Base-by-base conservation (phyloP, 2,329 filamentous ascomycete species). In the Fusarium xylarioides region DNA sequence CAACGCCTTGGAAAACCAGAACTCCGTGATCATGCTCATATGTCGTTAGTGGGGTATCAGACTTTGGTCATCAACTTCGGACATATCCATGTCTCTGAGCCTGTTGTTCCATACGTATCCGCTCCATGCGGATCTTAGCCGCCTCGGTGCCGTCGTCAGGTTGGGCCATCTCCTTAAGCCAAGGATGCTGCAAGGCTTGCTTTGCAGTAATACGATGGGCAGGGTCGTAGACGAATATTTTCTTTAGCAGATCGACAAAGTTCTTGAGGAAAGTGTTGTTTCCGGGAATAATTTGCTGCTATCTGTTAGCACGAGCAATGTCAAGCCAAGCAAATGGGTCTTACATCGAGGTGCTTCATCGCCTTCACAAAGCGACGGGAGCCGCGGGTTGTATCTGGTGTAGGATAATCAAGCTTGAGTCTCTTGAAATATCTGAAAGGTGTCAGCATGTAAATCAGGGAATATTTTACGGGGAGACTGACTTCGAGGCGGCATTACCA, bases 191-290 rank as follows among this genome's bases (percentile, higher is more conserved):
- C 47, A 92, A 81, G 4, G 91, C 91, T 76, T 91, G 84, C 71
- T 91, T 90, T 28, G 91, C 91, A 8, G 90, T 91, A 70, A 92
- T 92, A 50, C 91, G 88, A 63, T 90, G 87, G 10, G 84, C 82
- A 16, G 91, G 90, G 66, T 92, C 90, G 78, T 92, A 92, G 37
- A 92, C 87, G 74, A 92, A 92, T 54, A 92, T 92, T 79, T 88
- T 91, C 75, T 86, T 85, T 12, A 92, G 81, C 15, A 92, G 84
- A 78, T 92, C 90, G 53, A 91, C 81, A 75, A 92, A 92, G 69
- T 89, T 87, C 67, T 85, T 85, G 64, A 91, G 83, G 80, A 92
- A 92, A 18, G 83, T 83, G 68, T 83, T 90, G 71, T 84, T 89
- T 10, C 84, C 83, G 1, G 90, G 90, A 44, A 92, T 91, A 58